Base-by-base conservation (phyloP, 179 eudicot genomes). In the Dionaea muscipula region DNA sequence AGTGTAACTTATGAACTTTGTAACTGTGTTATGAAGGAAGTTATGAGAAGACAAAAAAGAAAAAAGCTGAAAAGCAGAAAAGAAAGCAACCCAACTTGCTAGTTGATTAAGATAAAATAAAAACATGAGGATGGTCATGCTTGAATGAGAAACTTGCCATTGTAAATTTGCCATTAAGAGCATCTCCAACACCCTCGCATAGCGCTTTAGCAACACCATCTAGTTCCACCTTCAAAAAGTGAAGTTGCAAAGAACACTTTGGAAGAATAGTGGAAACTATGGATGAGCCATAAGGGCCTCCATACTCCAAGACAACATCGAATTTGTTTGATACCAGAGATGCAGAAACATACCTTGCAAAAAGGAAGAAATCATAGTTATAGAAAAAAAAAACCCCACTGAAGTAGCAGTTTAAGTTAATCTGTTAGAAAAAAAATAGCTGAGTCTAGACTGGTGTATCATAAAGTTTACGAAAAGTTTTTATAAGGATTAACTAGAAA, bases 291-390 rank as follows among this genome's bases (percentile, higher is more conserved):
- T 51, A 22, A 31, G 78, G 70, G 54, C 82, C 86, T 69, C 86
- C 91, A 56, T 70, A 83, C 68, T 83, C 91, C 77, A 83, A 57
- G 57, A 83, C 74, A 24, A 76, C 56, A 53, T 73, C 66, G 56
- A 78, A 78, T 41, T 73, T 72, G n/a, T 73, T 70, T 64, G 57
- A 63, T 18, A 73, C 70, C 59, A 78, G 68, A 53, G 82, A 76
- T 35, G 78, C 43, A 60, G 81, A 73, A 41, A 83, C 44, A 52
- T 67, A 33, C 81, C 90, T 83, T 67, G 24, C n/a, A n/a, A n/a
- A n/a, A n/a, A n/a, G n/a, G n/a, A n/a, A n/a, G n/a, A n/a, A n/a
- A n/a, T n/a, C n/a, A n/a, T n/a, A n/a, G n/a, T n/a, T n/a, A n/a
- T n/a, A n/a, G n/a, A n/a, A n/a, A n/a, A n/a, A n/a, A n/a, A n/a